A percentile compares a stretch with the other conserved stretches of the same genome.
Evolutionary conservation across 2,329 filamentous ascomycete genomes (phyloP).

Genomic region (Hymenoscyphus fraxineus): DNA sequence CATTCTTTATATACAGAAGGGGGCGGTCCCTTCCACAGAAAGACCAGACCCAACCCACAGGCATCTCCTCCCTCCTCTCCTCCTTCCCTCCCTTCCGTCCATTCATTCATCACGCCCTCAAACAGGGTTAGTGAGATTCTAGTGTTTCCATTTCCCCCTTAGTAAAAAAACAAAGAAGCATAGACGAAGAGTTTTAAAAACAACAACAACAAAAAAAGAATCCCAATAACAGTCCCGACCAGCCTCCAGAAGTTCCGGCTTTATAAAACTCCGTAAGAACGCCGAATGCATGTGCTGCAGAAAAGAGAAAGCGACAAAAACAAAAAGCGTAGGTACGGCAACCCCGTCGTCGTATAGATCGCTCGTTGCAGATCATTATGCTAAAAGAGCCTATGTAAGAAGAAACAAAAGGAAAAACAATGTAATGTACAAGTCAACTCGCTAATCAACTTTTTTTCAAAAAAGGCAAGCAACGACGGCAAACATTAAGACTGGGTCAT

Average conservation of each 20-base stretch:
- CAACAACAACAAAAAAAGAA: constrained; percentile 1
- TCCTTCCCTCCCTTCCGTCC: background rate
- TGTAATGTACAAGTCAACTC: constrained; percentile 31
- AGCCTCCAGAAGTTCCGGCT: constrained; percentile 8
- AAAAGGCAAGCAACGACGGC: constrained; percentile 6
- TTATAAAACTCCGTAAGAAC: constrained; percentile 13
- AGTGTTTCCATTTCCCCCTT: constrained; percentile 5
- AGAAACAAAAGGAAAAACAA: constrained; percentile 35
- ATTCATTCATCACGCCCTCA: background rate
- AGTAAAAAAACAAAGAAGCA: constrained; percentile 9
- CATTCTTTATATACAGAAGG: constrained; percentile 17
- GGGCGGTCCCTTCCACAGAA: background rate
- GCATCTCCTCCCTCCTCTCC: background rate
- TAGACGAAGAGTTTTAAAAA: background rate
- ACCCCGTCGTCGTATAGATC: constrained; percentile 40
- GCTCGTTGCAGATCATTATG: constrained; percentile 48
- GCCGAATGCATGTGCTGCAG: constrained; percentile 31
- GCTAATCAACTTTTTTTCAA: constrained; percentile 11
- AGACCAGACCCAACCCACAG: background rate
- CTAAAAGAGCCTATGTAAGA: constrained; percentile 36
- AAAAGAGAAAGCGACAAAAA: constrained; percentile 26
- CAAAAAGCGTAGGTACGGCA: background rate
- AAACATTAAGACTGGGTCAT: constrained; percentile 15
- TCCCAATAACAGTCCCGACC: constrained; percentile 10
- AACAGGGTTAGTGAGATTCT: constrained; percentile 4